Percentiles rank a stretch among this genome's conserved stretches.
Conservation (phyloP, 495 filamentous ascomycete genomes). For the Aspergillus haitiensis region DNA sequence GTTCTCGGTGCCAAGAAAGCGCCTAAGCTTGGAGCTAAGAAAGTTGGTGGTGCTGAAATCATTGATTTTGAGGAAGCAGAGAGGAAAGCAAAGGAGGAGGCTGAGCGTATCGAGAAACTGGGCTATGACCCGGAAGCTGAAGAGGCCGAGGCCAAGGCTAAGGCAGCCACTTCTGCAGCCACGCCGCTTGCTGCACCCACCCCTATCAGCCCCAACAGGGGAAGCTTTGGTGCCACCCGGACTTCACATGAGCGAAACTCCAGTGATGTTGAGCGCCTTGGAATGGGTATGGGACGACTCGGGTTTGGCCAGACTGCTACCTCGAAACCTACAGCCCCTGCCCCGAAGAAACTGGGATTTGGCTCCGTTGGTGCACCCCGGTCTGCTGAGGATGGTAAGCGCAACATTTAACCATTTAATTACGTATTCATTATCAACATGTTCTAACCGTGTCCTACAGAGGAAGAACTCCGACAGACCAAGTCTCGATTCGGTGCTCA, state of each 20-base stretch:
- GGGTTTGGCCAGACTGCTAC: constrained; percentile 88
- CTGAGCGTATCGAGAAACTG: constrained; percentile 93
- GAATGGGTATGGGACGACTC: constrained; percentile 83
- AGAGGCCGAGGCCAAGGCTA: constrained; percentile 59
- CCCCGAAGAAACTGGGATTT: constrained; percentile 79
- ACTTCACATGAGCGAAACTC: constrained; percentile 57
- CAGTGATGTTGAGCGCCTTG: constrained; percentile 83
- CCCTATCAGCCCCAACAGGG: constrained; percentile 65
- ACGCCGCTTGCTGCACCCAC: constrained; percentile 67
- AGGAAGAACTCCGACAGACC: constrained; percentile 42
- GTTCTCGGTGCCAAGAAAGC: constrained; percentile 89
- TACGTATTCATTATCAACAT: constrained; percentile 9
- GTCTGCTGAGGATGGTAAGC: constrained; percentile 66
- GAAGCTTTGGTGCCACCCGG: constrained; percentile 58
- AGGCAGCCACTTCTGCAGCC: constrained; percentile 51
- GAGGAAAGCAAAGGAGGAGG: constrained; percentile 95
- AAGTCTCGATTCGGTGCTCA: constrained; percentile 70
- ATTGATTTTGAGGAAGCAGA: constrained; percentile 98
- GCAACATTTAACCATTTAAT: neutral
- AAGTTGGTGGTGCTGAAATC: constrained; percentile 66
- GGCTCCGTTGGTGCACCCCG: constrained; percentile 74
- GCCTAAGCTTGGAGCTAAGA: constrained; percentile 86
- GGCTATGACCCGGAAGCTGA: constrained; percentile 96
- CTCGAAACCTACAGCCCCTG: constrained; percentile 59
- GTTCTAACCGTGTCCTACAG: constrained; percentile 21